Conservation (phyloP, 495 filamentous ascomycete genomes). For the Trichoderma virens region DNA sequence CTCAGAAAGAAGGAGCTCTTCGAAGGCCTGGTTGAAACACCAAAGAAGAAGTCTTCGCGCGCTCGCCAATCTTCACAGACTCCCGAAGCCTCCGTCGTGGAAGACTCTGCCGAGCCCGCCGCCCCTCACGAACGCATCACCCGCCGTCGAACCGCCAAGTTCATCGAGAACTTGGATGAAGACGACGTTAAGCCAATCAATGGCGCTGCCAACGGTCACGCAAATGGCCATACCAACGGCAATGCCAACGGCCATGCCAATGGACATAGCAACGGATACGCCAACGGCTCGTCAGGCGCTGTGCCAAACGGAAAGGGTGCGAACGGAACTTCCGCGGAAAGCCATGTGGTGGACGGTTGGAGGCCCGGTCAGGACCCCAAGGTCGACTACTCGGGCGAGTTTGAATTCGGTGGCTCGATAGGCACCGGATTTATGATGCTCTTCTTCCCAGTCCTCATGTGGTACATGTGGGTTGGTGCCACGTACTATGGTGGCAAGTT, state of each 20-base stretch:
- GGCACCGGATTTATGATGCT: conserved; percentile 82
- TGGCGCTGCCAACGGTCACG: conserved; percentile 22
- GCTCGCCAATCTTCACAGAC: conserved; percentile 37
- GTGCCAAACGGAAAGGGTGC: conserved; percentile 16
- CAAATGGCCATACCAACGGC: conserved; percentile 24
- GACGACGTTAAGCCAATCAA: conserved; percentile 20
- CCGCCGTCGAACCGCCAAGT: conserved; percentile 34
- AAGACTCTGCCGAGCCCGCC: conserved; percentile 35
- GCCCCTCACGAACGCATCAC: conserved; percentile 18
- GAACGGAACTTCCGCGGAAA: conserved; percentile 26
- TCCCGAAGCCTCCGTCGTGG: conserved; percentile 30
- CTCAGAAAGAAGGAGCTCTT: conserved; percentile 43
- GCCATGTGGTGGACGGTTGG: conserved; percentile 57
- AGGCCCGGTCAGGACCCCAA: conserved; percentile 62
- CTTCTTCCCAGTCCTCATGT: conserved; percentile 89
- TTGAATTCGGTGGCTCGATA: conserved; percentile 80
- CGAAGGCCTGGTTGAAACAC: conserved; percentile 45
- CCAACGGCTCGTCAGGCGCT: conserved; percentile 15
- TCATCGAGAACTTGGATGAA: conserved; percentile 38
- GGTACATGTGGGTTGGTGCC: conserved; percentile 97
- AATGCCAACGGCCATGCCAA: conserved; percentile 16
- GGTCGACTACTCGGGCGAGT: conserved; percentile 70
- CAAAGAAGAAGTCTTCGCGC: conserved; percentile 25
- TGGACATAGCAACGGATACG: conserved; percentile 19
- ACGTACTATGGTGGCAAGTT: conserved; percentile 82